Evolutionary conservation across 257 asterid genomes (phyloP).

Genomic region (Lithospermum erythrorhizon): DNA sequence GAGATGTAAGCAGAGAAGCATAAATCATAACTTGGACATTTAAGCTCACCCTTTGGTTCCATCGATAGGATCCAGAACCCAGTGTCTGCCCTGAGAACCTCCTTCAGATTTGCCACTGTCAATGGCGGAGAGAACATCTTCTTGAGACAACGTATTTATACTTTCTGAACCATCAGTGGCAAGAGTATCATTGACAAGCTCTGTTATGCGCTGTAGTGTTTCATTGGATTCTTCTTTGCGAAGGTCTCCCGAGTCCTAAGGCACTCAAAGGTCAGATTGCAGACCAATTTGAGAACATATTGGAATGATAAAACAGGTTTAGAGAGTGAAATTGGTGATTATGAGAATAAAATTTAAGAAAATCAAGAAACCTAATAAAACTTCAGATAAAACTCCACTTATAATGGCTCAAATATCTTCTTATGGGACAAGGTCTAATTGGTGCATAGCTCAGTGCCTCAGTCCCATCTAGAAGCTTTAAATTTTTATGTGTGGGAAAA

Average conservation of each 20-base stretch:
- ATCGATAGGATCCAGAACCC: conserved; percentile 99
- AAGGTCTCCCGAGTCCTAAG: conserved; percentile 85
- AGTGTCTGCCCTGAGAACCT: conserved; percentile 87
- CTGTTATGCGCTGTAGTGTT: conserved; percentile 68
- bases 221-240: conserved; percentile 61
- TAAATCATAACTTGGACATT: conserved; percentile 1
- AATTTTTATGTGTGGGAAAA: background rate
- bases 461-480: background rate
- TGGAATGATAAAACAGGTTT: background rate
- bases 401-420: background rate
- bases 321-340: background rate
- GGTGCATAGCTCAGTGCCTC: background rate
- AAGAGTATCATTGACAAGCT: conserved; percentile 84
- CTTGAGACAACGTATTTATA: conserved; percentile 49
- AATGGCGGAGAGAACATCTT: conserved; percentile 64
- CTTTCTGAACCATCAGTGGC: conserved; percentile 36
- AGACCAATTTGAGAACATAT: conserved; percentile 1
- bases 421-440: background rate
- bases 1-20: background rate
- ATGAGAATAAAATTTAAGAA: background rate
- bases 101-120: conserved; percentile 94
- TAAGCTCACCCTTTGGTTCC: conserved; percentile 90
- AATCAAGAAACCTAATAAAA: background rate
- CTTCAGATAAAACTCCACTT: background rate
- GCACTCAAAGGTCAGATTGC: conserved; percentile 15